Percentiles rank a stretch among this genome's conserved stretches.
Conservation (phyloP, 73 alveolate genomes). For the Paramecium biaurelia region DNA sequence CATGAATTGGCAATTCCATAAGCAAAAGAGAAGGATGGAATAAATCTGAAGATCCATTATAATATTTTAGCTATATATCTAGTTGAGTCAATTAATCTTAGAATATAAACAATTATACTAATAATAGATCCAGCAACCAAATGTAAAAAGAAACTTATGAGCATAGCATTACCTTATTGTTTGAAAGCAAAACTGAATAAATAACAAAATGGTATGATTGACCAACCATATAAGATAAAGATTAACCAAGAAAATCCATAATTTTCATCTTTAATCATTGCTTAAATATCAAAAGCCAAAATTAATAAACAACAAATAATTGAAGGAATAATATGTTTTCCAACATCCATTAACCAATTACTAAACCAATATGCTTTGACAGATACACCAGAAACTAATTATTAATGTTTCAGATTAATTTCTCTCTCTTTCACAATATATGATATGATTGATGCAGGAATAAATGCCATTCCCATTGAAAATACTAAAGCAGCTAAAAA, state of each 20-base stretch:
- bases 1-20: slow-evolving; percentile 80
- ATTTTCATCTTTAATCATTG: slow-evolving; percentile 40
- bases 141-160: slow-evolving; percentile 61
- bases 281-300: slow-evolving; percentile 68
- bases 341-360: slow-evolving; percentile 84
- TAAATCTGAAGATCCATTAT: slow-evolving; percentile 80
- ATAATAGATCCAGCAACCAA: slow-evolving; percentile 71
- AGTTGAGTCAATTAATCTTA: slow-evolving; percentile 72
- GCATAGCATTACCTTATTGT: slow-evolving; percentile 67
- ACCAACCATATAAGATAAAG: slow-evolving; percentile 74
- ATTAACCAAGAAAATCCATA: slow-evolving; percentile 65
- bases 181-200: slow-evolving; percentile 70
- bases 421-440: slow-evolving; percentile 94
- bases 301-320: slow-evolving; percentile 71
- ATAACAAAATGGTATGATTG: slow-evolving; percentile 80
- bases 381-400: slow-evolving; percentile 87
- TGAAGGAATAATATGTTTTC: slow-evolving; percentile 80
- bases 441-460: slow-evolving; percentile 91
- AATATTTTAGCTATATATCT: slow-evolving; percentile 69
- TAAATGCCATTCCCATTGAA: slow-evolving; percentile 92
- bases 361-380: slow-evolving; percentile 89
- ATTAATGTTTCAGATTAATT: slow-evolving; percentile 88
- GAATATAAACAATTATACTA: slow-evolving; percentile 62
- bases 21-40: slow-evolving; percentile 92
- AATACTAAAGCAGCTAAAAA: slow-evolving; percentile 74